Percentiles rank a stretch among this genome's conserved stretches.
phyloP scores from a whole-genome alignment of 192 early-diverging fungal genomes.

The Podila horticola region DNA sequence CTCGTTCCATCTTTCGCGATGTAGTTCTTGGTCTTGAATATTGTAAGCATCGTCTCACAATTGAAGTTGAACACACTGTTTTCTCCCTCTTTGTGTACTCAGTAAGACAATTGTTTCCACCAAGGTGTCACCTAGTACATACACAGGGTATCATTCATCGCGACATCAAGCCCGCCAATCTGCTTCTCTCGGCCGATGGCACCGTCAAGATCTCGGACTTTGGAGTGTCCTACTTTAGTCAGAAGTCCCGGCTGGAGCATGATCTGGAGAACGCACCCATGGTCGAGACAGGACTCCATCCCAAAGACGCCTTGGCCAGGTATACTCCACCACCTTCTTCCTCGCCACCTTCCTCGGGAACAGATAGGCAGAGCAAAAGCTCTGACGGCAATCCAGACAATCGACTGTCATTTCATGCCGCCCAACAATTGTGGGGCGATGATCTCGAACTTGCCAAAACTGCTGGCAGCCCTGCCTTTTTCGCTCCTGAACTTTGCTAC shows the following conservation, averaged over 20 bases:
- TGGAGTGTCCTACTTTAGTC: constrained; percentile 92
- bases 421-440: constrained; percentile 57
- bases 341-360: constrained; percentile 31
- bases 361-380: too few relatives aligned
- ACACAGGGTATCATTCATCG: constrained; percentile 96
- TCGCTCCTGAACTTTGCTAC: constrained; percentile 97
- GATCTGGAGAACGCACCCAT: constrained; percentile 51
- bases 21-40: constrained; percentile 93
- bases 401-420: too few relatives aligned
- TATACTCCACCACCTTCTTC: constrained; percentile 12
- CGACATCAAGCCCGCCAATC: constrained; percentile 98
- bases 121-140: constrained; percentile 71
- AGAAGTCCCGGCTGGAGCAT: constrained; percentile 42
- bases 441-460: constrained; percentile 94
- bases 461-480: constrained; percentile 96
- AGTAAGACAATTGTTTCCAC: background rate
- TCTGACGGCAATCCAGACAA: too few relatives aligned
- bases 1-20: constrained; percentile 86
- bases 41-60: constrained; percentile 58
- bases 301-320: constrained; percentile 16
- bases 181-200: constrained; percentile 80
- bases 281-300: constrained; percentile 17
- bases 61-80: background rate
- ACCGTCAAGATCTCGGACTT: constrained; percentile 97
- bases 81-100: background rate